Evolutionary conservation across 2,329 filamentous ascomycete species (phyloP), one percentile per base, ranked within the genome.

Genomic region (Penicillium sclerotiorum): DNA sequence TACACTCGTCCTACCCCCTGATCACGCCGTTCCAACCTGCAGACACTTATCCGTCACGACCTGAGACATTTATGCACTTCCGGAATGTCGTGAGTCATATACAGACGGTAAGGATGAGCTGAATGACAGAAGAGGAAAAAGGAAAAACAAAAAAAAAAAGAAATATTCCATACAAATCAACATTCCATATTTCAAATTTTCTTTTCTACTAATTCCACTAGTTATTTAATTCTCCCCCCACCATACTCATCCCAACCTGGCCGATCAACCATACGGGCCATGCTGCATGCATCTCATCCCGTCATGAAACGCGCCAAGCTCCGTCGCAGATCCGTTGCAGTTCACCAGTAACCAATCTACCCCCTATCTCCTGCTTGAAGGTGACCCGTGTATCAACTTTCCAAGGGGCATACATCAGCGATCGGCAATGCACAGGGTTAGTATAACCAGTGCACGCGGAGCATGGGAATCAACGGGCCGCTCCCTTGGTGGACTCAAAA

Each of bases 261-360:
- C 27, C 37, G 49, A 58, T 55, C 50, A 52, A 41, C 28, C 46
- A 60, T 55, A 59, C 56, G 52, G 56, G 43, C 58, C 52, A 57
- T n/a, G n/a, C n/a, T n/a, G n/a, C 39, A 47, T 59, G 47, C 45
- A 55, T 55, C 45, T 51, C 48, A 56, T 59, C 50, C 57, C 49
- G 20, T 49, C 44, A 45, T 59, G 57, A 60, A 60, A 61, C 59
- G 32, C 53, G 51, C 52, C 53, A 59, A 53, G 49, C 12, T 41
- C 52, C 42, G 51, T 49, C 44, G 53, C 44, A 60, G 57, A 61
- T 59, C 57, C n/a, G 46, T 55, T 36, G 43, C 48, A 50, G 23
- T 39, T 50, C 35, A 36, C 35, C 39, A 44, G 33, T 47, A 27
- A 32, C 22, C 36, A 18, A n/a, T n/a, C n/a, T n/a, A n/a, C n/a